These are phyloP conservation scores for Pythium periplocum DNA, from an alignment of 352 stramenopile species.

Conservation along the genomic window DNA sequence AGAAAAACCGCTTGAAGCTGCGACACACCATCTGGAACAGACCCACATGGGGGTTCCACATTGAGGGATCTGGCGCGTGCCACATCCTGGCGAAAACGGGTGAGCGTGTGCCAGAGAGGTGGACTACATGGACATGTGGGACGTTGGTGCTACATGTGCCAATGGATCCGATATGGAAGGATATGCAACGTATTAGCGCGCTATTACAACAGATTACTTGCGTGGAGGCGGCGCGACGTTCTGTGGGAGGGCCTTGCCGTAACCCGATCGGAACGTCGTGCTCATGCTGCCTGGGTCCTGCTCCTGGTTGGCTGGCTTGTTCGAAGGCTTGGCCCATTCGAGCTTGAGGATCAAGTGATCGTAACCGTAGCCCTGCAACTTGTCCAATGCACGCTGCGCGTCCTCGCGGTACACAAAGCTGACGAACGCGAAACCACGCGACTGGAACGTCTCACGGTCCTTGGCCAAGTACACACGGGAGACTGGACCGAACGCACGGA, in stretches of 20 bases:
- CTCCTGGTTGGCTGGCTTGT: conserved; percentile 67
- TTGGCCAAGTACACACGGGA: conserved; percentile 97
- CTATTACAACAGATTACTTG: conserved; percentile 41
- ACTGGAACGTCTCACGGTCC: conserved; percentile 97
- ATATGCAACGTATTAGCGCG: too few relatives aligned
- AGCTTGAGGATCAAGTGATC: conserved; percentile 99
- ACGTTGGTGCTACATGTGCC: neutral
- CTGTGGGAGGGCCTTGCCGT: conserved; percentile 85
- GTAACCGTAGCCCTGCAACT: conserved; percentile 97
- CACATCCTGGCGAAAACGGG: too few relatives aligned
- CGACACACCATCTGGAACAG: conserved; percentile 14
- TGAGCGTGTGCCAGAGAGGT: too few relatives aligned
- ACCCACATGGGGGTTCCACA: neutral
- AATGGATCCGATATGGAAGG: too few relatives aligned
- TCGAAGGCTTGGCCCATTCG: conserved; percentile 98
- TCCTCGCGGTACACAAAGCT: conserved; percentile 96
- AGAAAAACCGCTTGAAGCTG: conserved; percentile 18
- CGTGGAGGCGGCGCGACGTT: conserved; percentile 71
- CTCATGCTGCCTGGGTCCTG: conserved; percentile 72
- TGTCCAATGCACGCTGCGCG: conserved; percentile 95
- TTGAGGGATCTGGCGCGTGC: too few relatives aligned
- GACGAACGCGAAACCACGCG: conserved; percentile 98
- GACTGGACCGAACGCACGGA: conserved; percentile 95
- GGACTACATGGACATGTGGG: conserved; percentile 7
- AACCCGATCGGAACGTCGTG: conserved; percentile 86